Conservation (phyloP, 1,284 basidiomycete genomes). For the Sanghuangporus weigelae region DNA sequence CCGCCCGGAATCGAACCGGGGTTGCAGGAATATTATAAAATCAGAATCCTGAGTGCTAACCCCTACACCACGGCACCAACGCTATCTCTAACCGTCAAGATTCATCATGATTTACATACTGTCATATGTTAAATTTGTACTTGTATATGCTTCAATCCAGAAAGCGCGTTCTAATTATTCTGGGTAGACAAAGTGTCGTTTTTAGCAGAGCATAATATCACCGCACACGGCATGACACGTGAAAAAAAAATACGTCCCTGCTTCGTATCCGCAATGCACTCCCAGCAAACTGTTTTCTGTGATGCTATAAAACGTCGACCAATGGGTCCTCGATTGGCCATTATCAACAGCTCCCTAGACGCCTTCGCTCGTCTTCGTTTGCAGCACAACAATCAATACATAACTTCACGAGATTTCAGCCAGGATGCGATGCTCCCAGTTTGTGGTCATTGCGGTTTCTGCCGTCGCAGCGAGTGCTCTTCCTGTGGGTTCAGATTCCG, state of each 20-base stretch:
- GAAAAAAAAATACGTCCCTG: neutral
- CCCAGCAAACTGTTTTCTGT: neutral
- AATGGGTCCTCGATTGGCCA: neutral
- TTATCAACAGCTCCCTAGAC: neutral
- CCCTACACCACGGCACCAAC: slow-evolving; percentile 42
- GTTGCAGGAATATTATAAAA: slow-evolving; percentile 5
- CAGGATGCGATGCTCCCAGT: neutral
- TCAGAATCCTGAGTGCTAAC: slow-evolving; percentile 59
- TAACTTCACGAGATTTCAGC: neutral
- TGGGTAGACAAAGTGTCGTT: neutral
- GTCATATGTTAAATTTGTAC: neutral
- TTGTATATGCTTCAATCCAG: neutral
- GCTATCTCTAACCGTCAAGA: too few species aligned
- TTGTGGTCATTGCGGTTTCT: neutral
- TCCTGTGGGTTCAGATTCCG: neutral
- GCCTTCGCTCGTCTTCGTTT: neutral
- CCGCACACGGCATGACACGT: neutral
- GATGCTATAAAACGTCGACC: neutral
- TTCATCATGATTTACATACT: neutral
- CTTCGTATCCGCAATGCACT: neutral
- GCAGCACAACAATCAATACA: neutral
- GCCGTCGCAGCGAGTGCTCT: neutral
- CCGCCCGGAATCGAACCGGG: slow-evolving; percentile 17
- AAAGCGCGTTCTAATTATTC: neutral
- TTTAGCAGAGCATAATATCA: neutral